A percentile compares a stretch with the other conserved stretches of the same genome.
These are phyloP conservation scores for Dispira simplex DNA, from an alignment of 192 early-diverging fungal genomes.

Conservation along the genomic window DNA sequence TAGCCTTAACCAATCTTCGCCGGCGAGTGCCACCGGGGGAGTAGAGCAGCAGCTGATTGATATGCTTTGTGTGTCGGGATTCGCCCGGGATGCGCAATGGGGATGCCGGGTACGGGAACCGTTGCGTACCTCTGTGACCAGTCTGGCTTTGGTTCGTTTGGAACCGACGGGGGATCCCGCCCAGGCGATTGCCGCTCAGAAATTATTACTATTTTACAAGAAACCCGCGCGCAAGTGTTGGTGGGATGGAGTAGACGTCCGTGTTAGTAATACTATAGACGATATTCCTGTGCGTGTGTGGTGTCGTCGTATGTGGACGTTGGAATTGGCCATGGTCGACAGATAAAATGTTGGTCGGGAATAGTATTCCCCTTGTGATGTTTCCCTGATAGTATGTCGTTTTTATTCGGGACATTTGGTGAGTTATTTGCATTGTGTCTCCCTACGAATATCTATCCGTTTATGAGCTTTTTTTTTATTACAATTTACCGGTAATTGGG, in stretches of 20 bases:
- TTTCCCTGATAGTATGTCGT: too few species aligned
- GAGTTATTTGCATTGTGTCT: too few species aligned
- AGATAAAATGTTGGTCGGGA: too few species aligned
- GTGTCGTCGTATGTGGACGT: constrained; percentile 65
- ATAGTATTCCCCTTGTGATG: too few species aligned
- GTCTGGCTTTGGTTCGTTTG: constrained; percentile 49
- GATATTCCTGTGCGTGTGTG: constrained; percentile 46
- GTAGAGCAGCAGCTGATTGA: constrained; percentile 67
- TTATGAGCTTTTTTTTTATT: constrained; percentile 12
- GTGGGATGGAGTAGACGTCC: constrained; percentile 64
- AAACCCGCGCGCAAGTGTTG: constrained; percentile 76
- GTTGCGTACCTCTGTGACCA: constrained; percentile 43
- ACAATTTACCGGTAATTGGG: not conserved
- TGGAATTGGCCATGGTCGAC: constrained; percentile 49
- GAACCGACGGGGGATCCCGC: constrained; percentile 48
- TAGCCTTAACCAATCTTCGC: not conserved
- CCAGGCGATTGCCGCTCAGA: constrained; percentile 58
- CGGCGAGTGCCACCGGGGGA: constrained; percentile 21
- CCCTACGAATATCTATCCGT: too few species aligned
- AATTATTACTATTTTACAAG: constrained; percentile 60
- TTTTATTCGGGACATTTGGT: too few species aligned
- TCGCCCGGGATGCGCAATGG: constrained; percentile 53
- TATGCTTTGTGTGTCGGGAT: constrained; percentile 66
- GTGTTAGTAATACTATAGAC: constrained; percentile 33
- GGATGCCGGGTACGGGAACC: constrained; percentile 59